Percentiles rank a stretch among this genome's conserved stretches.
Conservation (phyloP, 2,329 filamentous ascomycete genomes). For the Colletotrichum viniferum region DNA sequence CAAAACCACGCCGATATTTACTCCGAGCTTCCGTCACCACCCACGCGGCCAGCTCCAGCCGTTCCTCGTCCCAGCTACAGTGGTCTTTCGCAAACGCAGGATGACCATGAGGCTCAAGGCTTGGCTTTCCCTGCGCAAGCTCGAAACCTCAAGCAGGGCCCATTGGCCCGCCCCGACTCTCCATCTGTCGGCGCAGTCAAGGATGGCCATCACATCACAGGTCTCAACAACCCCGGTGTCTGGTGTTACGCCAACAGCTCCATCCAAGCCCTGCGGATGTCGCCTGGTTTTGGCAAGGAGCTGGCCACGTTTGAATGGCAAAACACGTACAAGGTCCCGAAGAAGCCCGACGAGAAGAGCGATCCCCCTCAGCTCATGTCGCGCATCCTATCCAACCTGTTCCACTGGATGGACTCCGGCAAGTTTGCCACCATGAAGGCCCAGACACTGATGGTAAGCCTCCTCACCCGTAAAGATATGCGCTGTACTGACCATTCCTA, state of each 20-base stretch:
- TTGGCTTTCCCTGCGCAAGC: background rate
- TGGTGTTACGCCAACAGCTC: constrained; percentile 95
- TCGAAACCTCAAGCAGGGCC: constrained; percentile 12
- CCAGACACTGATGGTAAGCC: constrained; percentile 61
- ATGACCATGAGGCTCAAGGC: constrained; percentile 10
- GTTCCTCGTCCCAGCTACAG: constrained; percentile 78
- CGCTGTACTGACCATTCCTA: constrained; percentile 34
- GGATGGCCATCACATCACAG: constrained; percentile 61
- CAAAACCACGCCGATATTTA: constrained; percentile 39
- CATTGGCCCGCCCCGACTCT: constrained; percentile 12
- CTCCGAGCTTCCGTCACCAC: constrained; percentile 59
- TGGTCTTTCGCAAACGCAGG: constrained; percentile 56
- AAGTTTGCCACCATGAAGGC: constrained; percentile 56
- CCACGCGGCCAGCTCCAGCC: constrained; percentile 70
- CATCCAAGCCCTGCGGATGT: constrained; percentile 81
- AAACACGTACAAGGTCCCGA: constrained; percentile 68
- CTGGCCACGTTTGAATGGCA: constrained; percentile 64
- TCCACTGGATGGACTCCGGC: constrained; percentile 60
- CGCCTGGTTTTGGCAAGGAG: constrained; percentile 69
- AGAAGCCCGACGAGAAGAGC: constrained; percentile 63
- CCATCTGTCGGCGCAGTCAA: background rate
- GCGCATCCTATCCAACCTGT: constrained; percentile 62
- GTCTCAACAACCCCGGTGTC: constrained; percentile 79
- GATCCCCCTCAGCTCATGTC: constrained; percentile 63
- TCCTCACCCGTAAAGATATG: fast-evolving